phyloP scores from a whole-genome alignment of 257 asterid genomes.

The Petunia secreta region DNA sequence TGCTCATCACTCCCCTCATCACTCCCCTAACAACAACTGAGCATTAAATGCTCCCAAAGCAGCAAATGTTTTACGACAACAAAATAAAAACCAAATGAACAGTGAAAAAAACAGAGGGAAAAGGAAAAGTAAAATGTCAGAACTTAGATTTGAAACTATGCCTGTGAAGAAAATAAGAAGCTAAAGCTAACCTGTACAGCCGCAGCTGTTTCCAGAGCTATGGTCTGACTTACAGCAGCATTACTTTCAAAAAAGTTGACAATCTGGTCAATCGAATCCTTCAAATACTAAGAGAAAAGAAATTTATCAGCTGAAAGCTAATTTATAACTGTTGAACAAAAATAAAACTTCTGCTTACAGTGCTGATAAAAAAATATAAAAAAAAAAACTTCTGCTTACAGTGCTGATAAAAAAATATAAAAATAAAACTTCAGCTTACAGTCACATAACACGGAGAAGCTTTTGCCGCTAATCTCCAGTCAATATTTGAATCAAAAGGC shows the following conservation, averaged over 20 bases:
- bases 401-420: constrained; percentile 32
- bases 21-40: constrained; percentile 5
- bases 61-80: constrained; percentile 1
- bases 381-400: constrained; percentile 48
- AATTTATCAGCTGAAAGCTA: constrained; percentile 22
- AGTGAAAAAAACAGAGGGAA: background rate
- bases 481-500: constrained; percentile 82
- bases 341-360: constrained; percentile 56
- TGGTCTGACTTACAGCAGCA: constrained; percentile 79
- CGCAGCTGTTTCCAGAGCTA: constrained; percentile 96
- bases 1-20: background rate
- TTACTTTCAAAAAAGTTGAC: constrained; percentile 77
- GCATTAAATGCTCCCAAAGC: background rate
- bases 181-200: constrained; percentile 84
- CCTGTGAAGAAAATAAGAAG: constrained; percentile 26
- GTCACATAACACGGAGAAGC: constrained; percentile 98
- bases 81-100: background rate
- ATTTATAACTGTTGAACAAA: constrained; percentile 27
- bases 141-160: constrained; percentile 13
- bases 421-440: constrained; percentile 51
- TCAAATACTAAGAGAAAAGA: constrained; percentile 69
- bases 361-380: background rate
- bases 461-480: constrained; percentile 93
- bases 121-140: background rate
- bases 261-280: constrained; percentile 83